Evolutionary conservation across 805 yeast genomes (phyloP), one percentile per base, ranked within the genome.

Genomic region (Pichia californica): DNA sequence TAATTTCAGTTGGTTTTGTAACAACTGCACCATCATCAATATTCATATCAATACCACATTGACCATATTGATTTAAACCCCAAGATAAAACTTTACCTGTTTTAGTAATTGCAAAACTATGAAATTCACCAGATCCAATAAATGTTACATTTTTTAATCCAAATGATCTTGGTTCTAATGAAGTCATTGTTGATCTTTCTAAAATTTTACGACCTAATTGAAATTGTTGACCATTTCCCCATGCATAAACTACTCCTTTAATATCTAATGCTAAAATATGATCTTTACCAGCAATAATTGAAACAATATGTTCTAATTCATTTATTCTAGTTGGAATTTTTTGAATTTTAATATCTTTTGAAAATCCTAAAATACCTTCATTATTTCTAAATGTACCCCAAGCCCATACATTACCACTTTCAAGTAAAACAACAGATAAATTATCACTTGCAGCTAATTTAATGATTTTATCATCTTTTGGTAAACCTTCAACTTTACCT

Each of bases 21-120:
- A 93, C 78, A 44, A 86, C 72, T 2, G 93, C 84, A 19, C 95
- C 96, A 63, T 88, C 96, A 56, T 83, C 93, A 43, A 85, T 76
- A 40, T 77, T 79, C 29, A 82, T 81, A 14, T 85, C 71, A 20
- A 81, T 70, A 45, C 96, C 98, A 70, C 97, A 88, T 67, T 93
- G 99, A 19, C 98, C 98, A 59, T 78, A 93, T 64, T 93, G 97
- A 61, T 93, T 93, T 56, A 93, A 73, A 7, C 99, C 99, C 99
- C 99, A 93, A 9, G 93, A 74, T 50, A 74, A 74, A 1, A 93
- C 88, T 29, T 73, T 73, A 33, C 83, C 87, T 30, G 78, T 76
- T 13, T 71, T 68, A 47, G 84, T 83, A 49, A 93, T 75, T 5
- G 99, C 99, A 70, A 93, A 93, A 52, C 95, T 84, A 60, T 89